Evolutionary conservation across 306 rosid genomes (phyloP).

Genomic region (Prunus armeniaca): DNA sequence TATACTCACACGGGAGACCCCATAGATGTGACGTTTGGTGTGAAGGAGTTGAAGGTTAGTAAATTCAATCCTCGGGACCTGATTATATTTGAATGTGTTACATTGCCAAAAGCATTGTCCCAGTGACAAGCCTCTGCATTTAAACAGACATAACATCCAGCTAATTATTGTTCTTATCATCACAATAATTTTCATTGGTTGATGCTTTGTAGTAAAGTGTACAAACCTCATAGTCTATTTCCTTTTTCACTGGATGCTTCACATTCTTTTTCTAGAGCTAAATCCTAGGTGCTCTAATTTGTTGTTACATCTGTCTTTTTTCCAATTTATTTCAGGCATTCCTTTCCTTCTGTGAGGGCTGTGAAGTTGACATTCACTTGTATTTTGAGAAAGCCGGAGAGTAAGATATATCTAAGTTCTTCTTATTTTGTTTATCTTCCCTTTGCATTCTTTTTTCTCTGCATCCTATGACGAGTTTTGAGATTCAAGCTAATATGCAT

Average conservation of each 20-base stretch:
- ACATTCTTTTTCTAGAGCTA: neutral
- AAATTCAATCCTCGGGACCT: slow-evolving; percentile 17
- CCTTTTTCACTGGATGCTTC: neutral
- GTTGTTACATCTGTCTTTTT: slow-evolving; percentile 9
- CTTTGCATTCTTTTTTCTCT: slow-evolving; percentile 4
- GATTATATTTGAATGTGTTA: neutral
- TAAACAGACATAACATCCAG: slow-evolving; percentile 3
- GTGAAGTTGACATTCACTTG: slow-evolving; percentile 87
- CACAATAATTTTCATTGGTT: neutral
- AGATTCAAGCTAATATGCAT: neutral
- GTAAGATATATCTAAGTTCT: slow-evolving; percentile 45
- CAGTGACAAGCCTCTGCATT: neutral
- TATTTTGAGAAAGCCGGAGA: slow-evolving; percentile 90
- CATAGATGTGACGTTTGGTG: slow-evolving; percentile 84
- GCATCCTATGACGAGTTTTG: neutral
- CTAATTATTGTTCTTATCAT: slow-evolving; percentile 15
- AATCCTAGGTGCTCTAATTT: neutral
- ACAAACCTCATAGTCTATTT: neutral
- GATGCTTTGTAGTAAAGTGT: neutral
- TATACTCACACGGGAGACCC: slow-evolving; percentile 83
- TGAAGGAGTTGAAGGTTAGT: slow-evolving; percentile 86
- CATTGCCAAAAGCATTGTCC: neutral
- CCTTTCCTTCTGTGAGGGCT: slow-evolving; percentile 88
- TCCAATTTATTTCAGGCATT: slow-evolving; percentile 66
- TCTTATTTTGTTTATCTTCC: neutral